Percentiles rank a stretch among this genome's conserved stretches.
Conservation (phyloP, 2,329 filamentous ascomycete genomes). For the Claviceps maximensis region DNA sequence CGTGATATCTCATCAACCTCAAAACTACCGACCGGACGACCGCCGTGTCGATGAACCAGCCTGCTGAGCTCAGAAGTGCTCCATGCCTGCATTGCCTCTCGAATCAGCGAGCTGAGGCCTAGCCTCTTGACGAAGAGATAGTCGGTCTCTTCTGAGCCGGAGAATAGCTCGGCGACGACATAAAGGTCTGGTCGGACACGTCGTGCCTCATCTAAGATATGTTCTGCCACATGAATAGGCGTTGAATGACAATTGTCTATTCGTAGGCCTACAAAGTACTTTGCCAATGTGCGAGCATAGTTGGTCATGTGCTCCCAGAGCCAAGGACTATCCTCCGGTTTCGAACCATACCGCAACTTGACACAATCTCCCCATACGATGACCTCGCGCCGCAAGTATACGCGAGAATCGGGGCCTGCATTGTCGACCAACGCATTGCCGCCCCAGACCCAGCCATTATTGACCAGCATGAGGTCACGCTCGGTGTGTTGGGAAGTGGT, state of each 20-base stretch:
- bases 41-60: slow-evolving; percentile 85
- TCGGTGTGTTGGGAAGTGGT: slow-evolving; percentile 63
- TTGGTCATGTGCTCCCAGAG: slow-evolving; percentile 93
- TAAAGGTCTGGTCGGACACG: slow-evolving; percentile 77
- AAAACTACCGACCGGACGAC: slow-evolving; percentile 91
- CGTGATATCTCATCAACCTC: slow-evolving; percentile 77
- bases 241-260: slow-evolving; percentile 99
- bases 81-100: slow-evolving; percentile 98
- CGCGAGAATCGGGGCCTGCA: slow-evolving; percentile 74
- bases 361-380: slow-evolving; percentile 99
- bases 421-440: slow-evolving; percentile 91
- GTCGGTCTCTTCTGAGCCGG: slow-evolving; percentile 88
- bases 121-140: slow-evolving; percentile 91
- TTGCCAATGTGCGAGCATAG: slow-evolving; percentile 85
- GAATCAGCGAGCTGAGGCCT: slow-evolving; percentile 80
- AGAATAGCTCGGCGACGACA: slow-evolving; percentile 90
- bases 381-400: slow-evolving; percentile 91
- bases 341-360: slow-evolving; percentile 78
- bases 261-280: slow-evolving; percentile 87
- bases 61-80: slow-evolving; percentile 85
- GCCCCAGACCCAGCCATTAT: slow-evolving; percentile 99
- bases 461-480: slow-evolving; percentile 69
- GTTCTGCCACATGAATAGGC: slow-evolving; percentile 84
- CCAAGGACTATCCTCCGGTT: slow-evolving; percentile 76
- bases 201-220: slow-evolving; percentile 88